A percentile compares a stretch with the other conserved stretches of the same genome.
Evolutionary conservation across 345 rosid genomes (phyloP).

Genomic region (Laguncularia racemosa): DNA sequence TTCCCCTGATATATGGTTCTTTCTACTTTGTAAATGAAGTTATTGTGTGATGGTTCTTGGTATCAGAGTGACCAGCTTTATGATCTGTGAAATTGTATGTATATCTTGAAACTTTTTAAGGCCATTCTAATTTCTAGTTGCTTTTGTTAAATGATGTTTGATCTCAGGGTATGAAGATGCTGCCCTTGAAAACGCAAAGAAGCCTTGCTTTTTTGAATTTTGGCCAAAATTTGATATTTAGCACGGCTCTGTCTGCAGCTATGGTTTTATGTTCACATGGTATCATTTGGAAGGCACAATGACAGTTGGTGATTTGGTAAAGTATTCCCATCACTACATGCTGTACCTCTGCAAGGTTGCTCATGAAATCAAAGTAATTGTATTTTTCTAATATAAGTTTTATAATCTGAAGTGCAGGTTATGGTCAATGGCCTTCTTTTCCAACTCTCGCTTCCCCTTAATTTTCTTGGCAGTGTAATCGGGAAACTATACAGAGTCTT

Average conservation of each 20-base stretch:
- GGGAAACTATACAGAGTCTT: conserved; percentile 97
- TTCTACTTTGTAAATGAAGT: not conserved
- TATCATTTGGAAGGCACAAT: conserved; percentile 75
- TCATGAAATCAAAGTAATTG: not conserved
- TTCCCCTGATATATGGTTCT: too few species aligned
- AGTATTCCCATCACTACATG: conserved; percentile 6
- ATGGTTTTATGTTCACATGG: conserved; percentile 96
- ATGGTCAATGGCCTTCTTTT: conserved; percentile 99
- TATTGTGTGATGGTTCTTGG: conserved; percentile 1
- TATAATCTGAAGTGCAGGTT: conserved; percentile 49
- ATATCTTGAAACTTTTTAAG: not conserved
- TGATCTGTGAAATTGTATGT: not conserved
- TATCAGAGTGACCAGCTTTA: not conserved
- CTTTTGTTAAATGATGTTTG: conserved; percentile 7
- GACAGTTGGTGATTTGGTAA: conserved; percentile 98
- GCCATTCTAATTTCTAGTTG: conserved; percentile 3
- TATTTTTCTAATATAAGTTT: not conserved
- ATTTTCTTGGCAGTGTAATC: conserved; percentile 98
- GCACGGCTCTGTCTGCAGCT: conserved; percentile 84
- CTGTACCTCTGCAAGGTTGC: not conserved
- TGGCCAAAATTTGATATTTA: conserved; percentile 93
- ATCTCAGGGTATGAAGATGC: conserved; percentile 85
- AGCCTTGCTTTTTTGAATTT: conserved; percentile 94
- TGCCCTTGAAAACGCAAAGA: conserved; percentile 81
- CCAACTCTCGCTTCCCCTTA: conserved; percentile 95